Conservation (phyloP, 495 filamentous ascomycete genomes). For the Staphylotrichum tortipilum region DNA sequence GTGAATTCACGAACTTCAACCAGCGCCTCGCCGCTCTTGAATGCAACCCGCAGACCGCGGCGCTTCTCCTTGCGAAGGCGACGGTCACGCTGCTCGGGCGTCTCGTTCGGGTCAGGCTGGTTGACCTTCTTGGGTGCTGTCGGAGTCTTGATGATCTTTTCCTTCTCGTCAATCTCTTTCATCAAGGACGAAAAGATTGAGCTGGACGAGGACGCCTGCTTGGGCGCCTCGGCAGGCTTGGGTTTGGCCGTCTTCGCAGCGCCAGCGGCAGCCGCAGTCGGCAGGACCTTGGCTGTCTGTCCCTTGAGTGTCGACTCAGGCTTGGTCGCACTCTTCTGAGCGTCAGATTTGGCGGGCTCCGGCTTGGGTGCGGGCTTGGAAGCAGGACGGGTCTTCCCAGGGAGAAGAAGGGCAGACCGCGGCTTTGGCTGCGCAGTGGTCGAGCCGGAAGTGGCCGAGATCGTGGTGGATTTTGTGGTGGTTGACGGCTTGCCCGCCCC, state of each 20-base stretch:
- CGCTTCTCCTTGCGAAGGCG: conserved; percentile 72
- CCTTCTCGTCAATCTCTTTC: conserved; percentile 58
- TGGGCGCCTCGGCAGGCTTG: conserved; percentile 13
- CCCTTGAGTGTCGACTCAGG: conserved; percentile 11
- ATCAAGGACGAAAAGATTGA: conserved; percentile 37
- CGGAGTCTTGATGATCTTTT: conserved; percentile 35
- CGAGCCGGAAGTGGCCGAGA: conserved; percentile 13
- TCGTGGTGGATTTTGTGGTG: conserved; percentile 20
- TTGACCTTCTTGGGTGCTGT: conserved; percentile 35
- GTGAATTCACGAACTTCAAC: conserved; percentile 65
- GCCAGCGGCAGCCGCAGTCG: not conserved
- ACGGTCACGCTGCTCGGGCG: conserved; percentile 61
- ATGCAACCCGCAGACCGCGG: conserved; percentile 55
- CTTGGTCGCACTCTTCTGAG: conserved; percentile 19
- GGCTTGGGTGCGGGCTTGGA: conserved; percentile 25
- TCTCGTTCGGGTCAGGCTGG: conserved; percentile 52
- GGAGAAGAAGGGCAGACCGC: conserved; percentile 20
- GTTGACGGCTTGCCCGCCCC: conserved; percentile 25
- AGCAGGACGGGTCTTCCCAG: conserved; percentile 27
- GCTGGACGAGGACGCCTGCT: conserved; percentile 21
- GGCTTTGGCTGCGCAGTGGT: conserved; percentile 13
- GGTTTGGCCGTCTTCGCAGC: conserved; percentile 13
- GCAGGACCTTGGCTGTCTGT: conserved; percentile 1
- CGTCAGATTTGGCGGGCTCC: conserved; percentile 16
- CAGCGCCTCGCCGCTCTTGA: conserved; percentile 62